Conservation (phyloP, 148 eudicot genomes). For the Camellia japonica region DNA sequence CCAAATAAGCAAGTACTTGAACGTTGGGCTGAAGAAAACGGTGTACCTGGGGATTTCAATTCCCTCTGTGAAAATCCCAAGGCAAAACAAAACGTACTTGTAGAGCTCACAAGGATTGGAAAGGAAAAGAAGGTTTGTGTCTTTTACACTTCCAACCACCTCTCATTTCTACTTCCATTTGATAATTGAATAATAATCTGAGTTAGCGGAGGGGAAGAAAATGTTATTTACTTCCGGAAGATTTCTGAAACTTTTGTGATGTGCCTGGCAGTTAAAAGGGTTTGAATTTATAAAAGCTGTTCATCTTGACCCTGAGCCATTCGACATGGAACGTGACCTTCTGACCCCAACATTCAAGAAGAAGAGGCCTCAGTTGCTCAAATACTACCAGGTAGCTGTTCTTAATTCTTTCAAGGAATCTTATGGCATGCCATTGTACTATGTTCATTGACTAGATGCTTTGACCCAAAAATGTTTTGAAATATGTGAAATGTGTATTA, state of each 20-base stretch:
- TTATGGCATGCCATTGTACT: not conserved
- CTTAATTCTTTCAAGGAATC: not conserved
- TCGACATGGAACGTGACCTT: constrained; percentile 81
- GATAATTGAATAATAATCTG: not conserved
- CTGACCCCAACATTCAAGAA: constrained; percentile 79
- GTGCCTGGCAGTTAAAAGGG: constrained; percentile 64
- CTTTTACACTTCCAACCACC: not conserved
- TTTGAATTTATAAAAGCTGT: constrained; percentile 74
- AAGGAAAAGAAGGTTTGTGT: constrained; percentile 70
- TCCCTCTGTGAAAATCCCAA: constrained; percentile 62
- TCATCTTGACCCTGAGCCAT: constrained; percentile 73
- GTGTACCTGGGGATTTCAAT: constrained; percentile 53
- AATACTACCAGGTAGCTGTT: constrained; percentile 67
- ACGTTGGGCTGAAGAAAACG: constrained; percentile 62
- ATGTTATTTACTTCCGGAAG: not conserved
- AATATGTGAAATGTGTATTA: no score
- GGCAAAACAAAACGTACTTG: constrained; percentile 66
- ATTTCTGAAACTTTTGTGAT: constrained; percentile 5
- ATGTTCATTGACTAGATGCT: not conserved
- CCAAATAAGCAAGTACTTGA: constrained; percentile 65
- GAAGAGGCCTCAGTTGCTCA: constrained; percentile 80
- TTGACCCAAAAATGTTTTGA: no score
- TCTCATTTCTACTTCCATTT: no score
- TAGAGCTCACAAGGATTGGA: constrained; percentile 60
- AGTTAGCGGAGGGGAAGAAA: not conserved